Evolutionary conservation across 1,284 basidiomycete species (phyloP).

Genomic region (Phylloboletellus chloephorus): DNA sequence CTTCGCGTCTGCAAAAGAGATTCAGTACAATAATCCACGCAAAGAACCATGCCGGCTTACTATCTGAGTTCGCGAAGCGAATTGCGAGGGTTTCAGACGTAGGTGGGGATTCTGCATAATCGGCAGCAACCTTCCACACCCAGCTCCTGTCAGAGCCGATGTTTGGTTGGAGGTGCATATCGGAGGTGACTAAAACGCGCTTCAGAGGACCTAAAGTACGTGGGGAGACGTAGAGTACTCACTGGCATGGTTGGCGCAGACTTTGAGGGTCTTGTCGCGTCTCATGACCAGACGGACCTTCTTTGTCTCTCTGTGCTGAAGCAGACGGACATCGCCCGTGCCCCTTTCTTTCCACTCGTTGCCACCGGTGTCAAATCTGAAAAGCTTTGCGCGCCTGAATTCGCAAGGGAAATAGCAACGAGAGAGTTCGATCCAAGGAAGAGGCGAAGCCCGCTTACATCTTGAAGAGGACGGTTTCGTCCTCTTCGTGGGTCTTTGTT

Average conservation of each 20-base stretch:
- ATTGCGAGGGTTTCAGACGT: constrained; percentile 95
- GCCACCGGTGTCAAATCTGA: constrained; percentile 82
- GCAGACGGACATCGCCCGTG: constrained; percentile 87
- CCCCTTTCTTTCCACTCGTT: constrained; percentile 98
- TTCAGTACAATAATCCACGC: background rate
- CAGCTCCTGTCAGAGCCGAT: constrained; percentile 99
- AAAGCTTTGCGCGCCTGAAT: constrained; percentile 93
- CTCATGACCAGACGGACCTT: constrained; percentile 98
- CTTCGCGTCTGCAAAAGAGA: constrained; percentile 60
- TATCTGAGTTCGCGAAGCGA: constrained; percentile 95
- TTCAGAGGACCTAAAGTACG: constrained; percentile 3
- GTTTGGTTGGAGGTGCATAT: constrained; percentile 96
- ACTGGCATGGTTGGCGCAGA: constrained; percentile 98
- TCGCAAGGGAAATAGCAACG: constrained; percentile 9
- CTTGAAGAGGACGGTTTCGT: constrained; percentile 93
- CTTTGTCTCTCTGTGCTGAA: constrained; percentile 83
- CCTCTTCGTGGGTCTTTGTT: constrained; percentile 93
- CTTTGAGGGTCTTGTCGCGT: constrained; percentile 99
- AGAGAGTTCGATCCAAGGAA: constrained; percentile 14
- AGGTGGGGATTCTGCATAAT: constrained; percentile 87
- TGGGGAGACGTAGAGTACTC: constrained; percentile 35
- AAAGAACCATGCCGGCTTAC: constrained; percentile 48
- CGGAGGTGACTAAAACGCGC: constrained; percentile 61
- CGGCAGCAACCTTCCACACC: constrained; percentile 98
- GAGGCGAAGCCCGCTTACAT: constrained; percentile 58